Evolutionary conservation across 2,329 filamentous ascomycete species (phyloP).

Genomic region (Parafenestella ontariensis): DNA sequence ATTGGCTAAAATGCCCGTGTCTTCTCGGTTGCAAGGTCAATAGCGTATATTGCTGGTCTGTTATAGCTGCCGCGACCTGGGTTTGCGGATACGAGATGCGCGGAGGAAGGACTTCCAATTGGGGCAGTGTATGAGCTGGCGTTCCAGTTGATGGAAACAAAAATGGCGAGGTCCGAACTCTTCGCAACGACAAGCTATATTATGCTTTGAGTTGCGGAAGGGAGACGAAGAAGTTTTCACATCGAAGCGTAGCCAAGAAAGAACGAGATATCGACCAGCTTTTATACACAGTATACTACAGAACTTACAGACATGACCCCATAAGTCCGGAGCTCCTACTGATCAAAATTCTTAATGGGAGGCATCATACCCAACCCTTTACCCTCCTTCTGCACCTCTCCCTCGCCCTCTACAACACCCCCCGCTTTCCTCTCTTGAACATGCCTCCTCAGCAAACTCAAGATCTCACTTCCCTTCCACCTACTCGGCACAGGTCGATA

Average conservation of each 20-base stretch:
- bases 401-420: conserved; percentile 54
- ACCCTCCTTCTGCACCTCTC: conserved; percentile 43
- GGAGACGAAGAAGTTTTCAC: neutral
- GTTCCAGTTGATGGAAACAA: neutral
- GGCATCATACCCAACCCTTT: conserved; percentile 60
- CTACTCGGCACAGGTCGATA: conserved; percentile 87
- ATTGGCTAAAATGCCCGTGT: too few relatives aligned
- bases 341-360: conserved; percentile 57
- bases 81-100: neutral
- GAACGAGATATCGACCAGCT: neutral
- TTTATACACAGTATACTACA: conserved; percentile 3
- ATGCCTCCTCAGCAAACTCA: conserved; percentile 78
- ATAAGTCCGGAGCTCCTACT: conserved; percentile 12
- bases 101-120: conserved; percentile 2
- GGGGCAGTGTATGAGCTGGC: neutral
- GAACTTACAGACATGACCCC: neutral
- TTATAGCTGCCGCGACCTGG: neutral
- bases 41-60: neutral
- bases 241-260: neutral
- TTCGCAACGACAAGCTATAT: neutral
- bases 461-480: conserved; percentile 84
- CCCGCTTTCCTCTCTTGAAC: conserved; percentile 74
- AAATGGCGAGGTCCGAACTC: neutral
- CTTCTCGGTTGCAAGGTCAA: too few relatives aligned
- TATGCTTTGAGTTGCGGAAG: neutral